A percentile compares a stretch with the other conserved stretches of the same genome.
Conservation (phyloP, 257 asterid genomes). For the Ligustrum vulgare region DNA sequence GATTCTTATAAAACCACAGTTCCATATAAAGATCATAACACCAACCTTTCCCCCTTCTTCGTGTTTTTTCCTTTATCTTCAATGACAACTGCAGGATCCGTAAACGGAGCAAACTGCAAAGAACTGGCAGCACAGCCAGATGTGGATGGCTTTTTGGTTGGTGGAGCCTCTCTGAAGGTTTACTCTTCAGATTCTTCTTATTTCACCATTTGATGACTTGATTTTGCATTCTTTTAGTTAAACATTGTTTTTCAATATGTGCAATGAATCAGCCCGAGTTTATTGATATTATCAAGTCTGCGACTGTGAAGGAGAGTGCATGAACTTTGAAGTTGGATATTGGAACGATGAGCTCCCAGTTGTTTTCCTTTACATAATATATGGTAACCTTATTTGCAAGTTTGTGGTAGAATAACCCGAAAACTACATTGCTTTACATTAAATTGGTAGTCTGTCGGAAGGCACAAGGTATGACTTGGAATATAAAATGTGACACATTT, state of each 20-base stretch:
- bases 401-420: not conserved
- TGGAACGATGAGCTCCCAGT: not conserved
- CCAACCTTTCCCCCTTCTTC: not conserved
- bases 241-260: not conserved
- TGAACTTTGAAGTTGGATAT: not conserved
- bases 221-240: not conserved
- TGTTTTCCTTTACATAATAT: not conserved
- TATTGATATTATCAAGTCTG: conserved; percentile 40
- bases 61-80: not conserved
- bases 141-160: conserved; percentile 43
- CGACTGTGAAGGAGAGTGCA: conserved; percentile 28
- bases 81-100: conserved; percentile 31
- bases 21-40: not conserved
- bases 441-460: too few species aligned
- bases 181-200: not conserved
- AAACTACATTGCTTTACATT: not conserved
- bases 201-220: not conserved
- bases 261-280: conserved; percentile 33
- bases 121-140: conserved; percentile 40
- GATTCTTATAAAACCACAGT: not conserved
- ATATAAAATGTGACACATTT: not conserved
- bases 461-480: not conserved
- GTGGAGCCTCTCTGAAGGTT: conserved; percentile 47
- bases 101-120: conserved; percentile 44
- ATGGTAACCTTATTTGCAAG: not conserved